Conservation (phyloP, 352 stramenopile species). For the Pythium diclinum region DNA sequence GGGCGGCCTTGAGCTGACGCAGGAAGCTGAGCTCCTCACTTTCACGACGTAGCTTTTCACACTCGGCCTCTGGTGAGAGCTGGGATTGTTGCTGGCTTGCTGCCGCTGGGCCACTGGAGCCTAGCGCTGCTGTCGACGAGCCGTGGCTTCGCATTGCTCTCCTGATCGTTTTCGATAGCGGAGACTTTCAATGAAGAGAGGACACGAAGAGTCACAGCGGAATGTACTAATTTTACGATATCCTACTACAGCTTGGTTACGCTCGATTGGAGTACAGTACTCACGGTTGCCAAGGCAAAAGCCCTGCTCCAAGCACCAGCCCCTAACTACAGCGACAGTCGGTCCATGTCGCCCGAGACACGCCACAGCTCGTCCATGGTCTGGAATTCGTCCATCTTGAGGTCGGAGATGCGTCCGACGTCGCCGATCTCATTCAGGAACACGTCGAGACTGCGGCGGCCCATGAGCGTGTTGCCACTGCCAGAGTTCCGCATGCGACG, state of each 20-base stretch:
- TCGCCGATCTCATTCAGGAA: slow-evolving; percentile 83
- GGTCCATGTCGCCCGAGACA: slow-evolving; percentile 83
- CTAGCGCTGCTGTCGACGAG: background rate
- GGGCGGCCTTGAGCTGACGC: slow-evolving; percentile 40
- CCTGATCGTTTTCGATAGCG: background rate
- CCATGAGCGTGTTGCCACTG: slow-evolving; percentile 44
- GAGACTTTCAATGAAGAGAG: background rate
- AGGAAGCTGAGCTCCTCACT: slow-evolving; percentile 59
- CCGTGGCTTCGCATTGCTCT: background rate
- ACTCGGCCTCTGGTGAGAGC: slow-evolving; percentile 24
- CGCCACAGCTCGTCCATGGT: slow-evolving; percentile 79
- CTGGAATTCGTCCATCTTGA: slow-evolving; percentile 86
- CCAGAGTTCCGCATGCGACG: slow-evolving; percentile 64
- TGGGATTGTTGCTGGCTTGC: background rate
- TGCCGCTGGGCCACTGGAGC: background rate
- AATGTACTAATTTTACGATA: slow-evolving; percentile 26
- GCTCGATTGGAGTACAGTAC: background rate
- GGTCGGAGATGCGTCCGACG: slow-evolving; percentile 73
- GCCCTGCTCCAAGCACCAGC: background rate
- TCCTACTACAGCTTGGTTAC: slow-evolving; percentile 13
- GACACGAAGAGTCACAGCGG: slow-evolving; percentile 17
- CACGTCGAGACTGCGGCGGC: slow-evolving; percentile 61
- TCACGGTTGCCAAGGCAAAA: background rate
- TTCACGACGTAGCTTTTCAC: slow-evolving; percentile 52
- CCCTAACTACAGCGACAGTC: slow-evolving; percentile 56